Evolutionary conservation across 2,329 filamentous ascomycete genomes (phyloP).

Genomic region (Neobulgaria alba): DNA sequence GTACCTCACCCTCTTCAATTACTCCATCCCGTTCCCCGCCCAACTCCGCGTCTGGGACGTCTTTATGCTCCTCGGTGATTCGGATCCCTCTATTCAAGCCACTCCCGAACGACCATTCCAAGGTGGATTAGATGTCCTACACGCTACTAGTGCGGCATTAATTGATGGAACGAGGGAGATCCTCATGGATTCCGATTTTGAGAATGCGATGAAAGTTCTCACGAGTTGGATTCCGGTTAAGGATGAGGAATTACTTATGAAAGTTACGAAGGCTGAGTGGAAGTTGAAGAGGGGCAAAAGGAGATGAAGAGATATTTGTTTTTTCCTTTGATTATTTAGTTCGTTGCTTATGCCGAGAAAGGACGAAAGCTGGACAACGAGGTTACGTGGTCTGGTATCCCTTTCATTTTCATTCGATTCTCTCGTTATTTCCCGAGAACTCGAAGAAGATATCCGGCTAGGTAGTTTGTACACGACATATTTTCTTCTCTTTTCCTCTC

Average conservation of each 20-base stretch:
- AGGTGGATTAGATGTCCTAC: constrained; percentile 74
- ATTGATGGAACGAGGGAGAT: constrained; percentile 87
- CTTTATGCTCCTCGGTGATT: constrained; percentile 86
- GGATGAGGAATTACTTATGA: constrained; percentile 90
- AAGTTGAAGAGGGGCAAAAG: constrained; percentile 51
- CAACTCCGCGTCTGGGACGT: constrained; percentile 97
- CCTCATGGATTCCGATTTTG: constrained; percentile 86
- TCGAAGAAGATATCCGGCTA: no score
- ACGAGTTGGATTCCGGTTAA: constrained; percentile 91
- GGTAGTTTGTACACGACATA: no score
- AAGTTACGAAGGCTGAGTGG: constrained; percentile 80
- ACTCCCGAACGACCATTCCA: constrained; percentile 36
- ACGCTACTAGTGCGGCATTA: constrained; percentile 81
- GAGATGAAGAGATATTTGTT: constrained; percentile 15
- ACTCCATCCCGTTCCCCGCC: constrained; percentile 87
- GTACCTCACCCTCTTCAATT: constrained; percentile 97
- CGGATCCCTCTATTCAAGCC: constrained; percentile 34
- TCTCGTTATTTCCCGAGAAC: no score
- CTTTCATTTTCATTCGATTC: no score
- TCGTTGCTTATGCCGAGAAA: no score
- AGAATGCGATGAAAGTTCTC: constrained; percentile 94
- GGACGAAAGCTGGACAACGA: no score
- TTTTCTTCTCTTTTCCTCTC: no score
- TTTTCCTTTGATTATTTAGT: background rate
- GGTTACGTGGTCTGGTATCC: no score